Evolutionary conservation across 2,329 filamentous ascomycete species (phyloP).

Genomic region (Cytospora schulzeri): DNA sequence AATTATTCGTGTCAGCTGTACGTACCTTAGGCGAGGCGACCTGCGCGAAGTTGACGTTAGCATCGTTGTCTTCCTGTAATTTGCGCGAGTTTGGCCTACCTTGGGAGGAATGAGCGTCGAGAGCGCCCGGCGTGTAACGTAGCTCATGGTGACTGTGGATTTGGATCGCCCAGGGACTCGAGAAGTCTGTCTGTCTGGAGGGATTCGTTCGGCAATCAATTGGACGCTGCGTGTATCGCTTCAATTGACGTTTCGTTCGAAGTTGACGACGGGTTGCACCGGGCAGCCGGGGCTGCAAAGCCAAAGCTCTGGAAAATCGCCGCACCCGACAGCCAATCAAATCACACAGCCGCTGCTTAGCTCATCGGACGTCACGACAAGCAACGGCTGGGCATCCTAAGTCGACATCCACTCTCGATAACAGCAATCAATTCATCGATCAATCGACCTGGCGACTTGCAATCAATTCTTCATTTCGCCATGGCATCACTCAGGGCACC

Average conservation of each 20-base stretch:
- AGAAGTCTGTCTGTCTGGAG: constrained; percentile 1
- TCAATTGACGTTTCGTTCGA: constrained; percentile 31
- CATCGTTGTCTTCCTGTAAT: constrained; percentile 28
- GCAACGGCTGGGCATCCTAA: neutral
- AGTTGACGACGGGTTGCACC: constrained; percentile 23
- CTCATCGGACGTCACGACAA: constrained; percentile 22
- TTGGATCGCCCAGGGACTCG: constrained; percentile 13
- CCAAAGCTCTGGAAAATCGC: constrained; percentile 41
- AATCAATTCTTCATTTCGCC: constrained; percentile 33
- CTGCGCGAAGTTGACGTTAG: constrained; percentile 51
- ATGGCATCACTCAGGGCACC: constrained; percentile 70
- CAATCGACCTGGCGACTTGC: constrained; percentile 1
- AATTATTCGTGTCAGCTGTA: constrained; percentile 32
- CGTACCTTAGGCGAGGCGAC: constrained; percentile 84
- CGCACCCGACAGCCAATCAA: constrained; percentile 32
- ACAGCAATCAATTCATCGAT: neutral
- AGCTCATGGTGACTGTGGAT: constrained; percentile 76
- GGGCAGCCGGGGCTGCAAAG: constrained; percentile 28
- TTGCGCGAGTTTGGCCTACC: constrained; percentile 56
- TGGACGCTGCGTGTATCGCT: constrained; percentile 36
- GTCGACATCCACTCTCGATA: neutral
- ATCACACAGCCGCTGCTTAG: constrained; percentile 3
- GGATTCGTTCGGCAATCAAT: constrained; percentile 37
- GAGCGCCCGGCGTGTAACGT: constrained; percentile 84
- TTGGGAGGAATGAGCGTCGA: constrained; percentile 99